These are phyloP conservation scores for Ogataea chonburiensis DNA, from an alignment of 805 yeast species.

Conservation along the genomic window DNA sequence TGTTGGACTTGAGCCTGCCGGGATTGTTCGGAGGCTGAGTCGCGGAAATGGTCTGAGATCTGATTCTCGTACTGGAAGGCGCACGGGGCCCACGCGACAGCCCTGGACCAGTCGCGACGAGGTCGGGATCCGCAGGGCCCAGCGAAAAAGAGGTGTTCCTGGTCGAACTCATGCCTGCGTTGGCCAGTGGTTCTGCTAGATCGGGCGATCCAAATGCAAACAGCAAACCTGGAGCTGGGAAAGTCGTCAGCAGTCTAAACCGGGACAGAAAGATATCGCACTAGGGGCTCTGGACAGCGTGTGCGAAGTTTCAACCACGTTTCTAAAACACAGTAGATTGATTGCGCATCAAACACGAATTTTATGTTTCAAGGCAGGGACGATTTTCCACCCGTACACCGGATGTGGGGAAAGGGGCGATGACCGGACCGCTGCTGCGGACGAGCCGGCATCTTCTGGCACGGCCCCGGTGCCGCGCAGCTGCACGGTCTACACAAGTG, in stretches of 20 bases:
- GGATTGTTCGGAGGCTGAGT: constrained; percentile 8
- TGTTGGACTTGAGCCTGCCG: background rate
- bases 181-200: background rate
- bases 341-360: constrained; percentile 5
- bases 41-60: constrained; percentile 3
- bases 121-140: no score
- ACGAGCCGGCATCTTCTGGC: background rate
- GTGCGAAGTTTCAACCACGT: no score
- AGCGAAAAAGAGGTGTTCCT: background rate
- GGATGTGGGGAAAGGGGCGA: constrained; percentile 1
- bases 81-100: background rate
- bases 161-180: background rate
- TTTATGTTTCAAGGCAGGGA: constrained; percentile 6
- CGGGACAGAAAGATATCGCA: background rate
- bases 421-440: background rate
- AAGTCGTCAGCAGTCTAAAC: background rate
- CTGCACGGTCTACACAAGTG: no score
- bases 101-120: background rate
- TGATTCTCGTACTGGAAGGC: background rate
- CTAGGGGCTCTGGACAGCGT: background rate
- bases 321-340: background rate
- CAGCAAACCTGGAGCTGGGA: background rate
- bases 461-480: background rate
- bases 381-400: constrained; percentile 5
- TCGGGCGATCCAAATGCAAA: background rate